Evolutionary conservation across 352 stramenopile species (phyloP).

Genomic region (Aphanomyces astaci): DNA sequence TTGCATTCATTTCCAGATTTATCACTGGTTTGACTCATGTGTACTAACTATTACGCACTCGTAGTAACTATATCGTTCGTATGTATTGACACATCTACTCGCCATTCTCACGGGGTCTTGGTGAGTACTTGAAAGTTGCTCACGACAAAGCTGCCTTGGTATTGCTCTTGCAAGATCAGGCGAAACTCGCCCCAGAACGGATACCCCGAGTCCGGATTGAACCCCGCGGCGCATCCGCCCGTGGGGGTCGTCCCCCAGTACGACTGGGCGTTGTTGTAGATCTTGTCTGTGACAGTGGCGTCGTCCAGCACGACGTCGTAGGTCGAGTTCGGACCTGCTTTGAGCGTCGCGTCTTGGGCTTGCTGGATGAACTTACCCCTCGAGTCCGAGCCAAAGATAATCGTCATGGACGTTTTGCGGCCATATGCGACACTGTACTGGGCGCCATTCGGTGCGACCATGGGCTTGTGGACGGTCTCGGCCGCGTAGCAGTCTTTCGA

Average conservation of each 20-base stretch:
- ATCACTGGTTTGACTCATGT: too few species aligned
- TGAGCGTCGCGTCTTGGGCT: slow-evolving; percentile 56
- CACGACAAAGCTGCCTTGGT: slow-evolving; percentile 11
- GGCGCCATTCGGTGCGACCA: slow-evolving; percentile 47
- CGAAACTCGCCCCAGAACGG: slow-evolving; percentile 64
- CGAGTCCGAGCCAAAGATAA: slow-evolving; percentile 50
- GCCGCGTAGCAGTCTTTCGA: slow-evolving; percentile 50
- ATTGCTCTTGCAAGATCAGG: slow-evolving; percentile 64
- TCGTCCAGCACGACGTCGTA: slow-evolving; percentile 48
- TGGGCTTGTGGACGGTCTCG: slow-evolving; percentile 31
- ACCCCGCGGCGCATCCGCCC: slow-evolving; percentile 38
- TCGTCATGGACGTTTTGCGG: slow-evolving; percentile 51
- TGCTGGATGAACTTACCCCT: slow-evolving; percentile 62
- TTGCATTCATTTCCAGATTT: too few species aligned
- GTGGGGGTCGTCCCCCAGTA: slow-evolving; percentile 60
- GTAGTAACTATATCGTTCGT: too few species aligned
- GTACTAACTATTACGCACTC: too few species aligned
- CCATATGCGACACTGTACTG: slow-evolving; percentile 58
- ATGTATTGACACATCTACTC: not conserved
- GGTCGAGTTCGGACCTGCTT: slow-evolving; percentile 47
- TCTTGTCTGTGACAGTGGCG: slow-evolving; percentile 46
- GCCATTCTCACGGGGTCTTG: slow-evolving; percentile 5
- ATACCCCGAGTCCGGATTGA: slow-evolving; percentile 54
- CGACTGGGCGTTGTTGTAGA: slow-evolving; percentile 66
- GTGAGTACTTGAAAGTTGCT: slow-evolving; percentile 2